phyloP scores from a whole-genome alignment of 2,329 filamentous ascomycete species.

The Colletotrichum limetticola region DNA sequence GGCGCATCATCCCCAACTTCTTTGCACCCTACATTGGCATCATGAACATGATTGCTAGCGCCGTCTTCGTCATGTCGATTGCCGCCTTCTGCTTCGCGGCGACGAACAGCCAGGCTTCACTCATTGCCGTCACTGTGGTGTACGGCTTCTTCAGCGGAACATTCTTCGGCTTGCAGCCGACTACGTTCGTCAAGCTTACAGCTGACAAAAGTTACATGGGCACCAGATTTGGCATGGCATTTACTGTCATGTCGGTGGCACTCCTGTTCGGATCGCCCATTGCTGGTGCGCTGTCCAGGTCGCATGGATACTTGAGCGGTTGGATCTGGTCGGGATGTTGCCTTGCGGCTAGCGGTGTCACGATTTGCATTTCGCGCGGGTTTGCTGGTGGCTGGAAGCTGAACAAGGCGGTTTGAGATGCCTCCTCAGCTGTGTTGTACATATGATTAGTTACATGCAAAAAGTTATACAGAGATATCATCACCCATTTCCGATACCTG shows the following conservation, averaged over 20 bases:
- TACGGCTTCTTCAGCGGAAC: conserved; percentile 43
- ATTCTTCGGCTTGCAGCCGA: conserved; percentile 50
- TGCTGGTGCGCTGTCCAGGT: conserved; percentile 41
- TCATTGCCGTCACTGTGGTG: conserved; percentile 32
- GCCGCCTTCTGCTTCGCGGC: conserved; percentile 16
- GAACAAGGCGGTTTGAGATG: conserved; percentile 3
- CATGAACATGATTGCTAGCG: conserved; percentile 42
- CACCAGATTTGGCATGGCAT: conserved; percentile 52
- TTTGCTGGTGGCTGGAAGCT: conserved; percentile 26
- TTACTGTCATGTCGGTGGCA: conserved; percentile 42
- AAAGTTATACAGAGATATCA: background rate
- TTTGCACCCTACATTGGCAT: conserved; percentile 46
- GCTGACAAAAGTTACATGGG: conserved; percentile 46
- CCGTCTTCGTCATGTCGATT: conserved; percentile 37
- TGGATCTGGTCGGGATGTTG: conserved; percentile 33
- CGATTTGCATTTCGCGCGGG: conserved; percentile 13
- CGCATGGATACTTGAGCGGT: conserved; percentile 29
- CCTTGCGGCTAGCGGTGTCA: conserved; percentile 15
- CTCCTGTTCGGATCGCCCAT: conserved; percentile 45
- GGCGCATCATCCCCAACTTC: conserved; percentile 54
- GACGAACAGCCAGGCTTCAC: conserved; percentile 21
- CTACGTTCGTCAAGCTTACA: conserved; percentile 47
- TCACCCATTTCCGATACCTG: background rate
- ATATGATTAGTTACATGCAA: background rate
- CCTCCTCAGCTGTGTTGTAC: background rate